Evolutionary conservation across 2,329 filamentous ascomycete genomes (phyloP), one percentile per base, ranked within the genome.

Genomic region (Fusarium coffeatum): DNA sequence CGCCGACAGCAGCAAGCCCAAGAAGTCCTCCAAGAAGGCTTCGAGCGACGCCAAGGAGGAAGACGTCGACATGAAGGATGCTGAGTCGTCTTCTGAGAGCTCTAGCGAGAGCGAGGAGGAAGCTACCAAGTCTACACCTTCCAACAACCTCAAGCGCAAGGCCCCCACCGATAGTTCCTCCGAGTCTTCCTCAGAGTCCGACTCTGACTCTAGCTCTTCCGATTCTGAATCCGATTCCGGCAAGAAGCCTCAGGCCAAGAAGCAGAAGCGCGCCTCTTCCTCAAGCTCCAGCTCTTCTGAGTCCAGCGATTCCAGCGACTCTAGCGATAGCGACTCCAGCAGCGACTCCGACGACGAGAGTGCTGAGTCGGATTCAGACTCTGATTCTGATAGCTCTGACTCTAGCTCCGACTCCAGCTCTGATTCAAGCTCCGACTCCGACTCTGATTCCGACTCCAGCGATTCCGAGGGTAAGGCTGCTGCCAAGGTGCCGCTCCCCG

Each of bases 161-260:
- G 80, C 80, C 1, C 76, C 78, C 1, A 72, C 72, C 37, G 72
- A 76, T 22, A 76, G 64, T 55, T 78, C 77, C 59, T 80, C 79
- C 18, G 76, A 76, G 15, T 81, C 79, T 6, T 74, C 72, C 16
- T 80, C 80, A 1, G 77, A 80, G 49, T 85, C 84, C 20, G 70
- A 55, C 53, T 75, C 66, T 18, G 59, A 59, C 48, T 66, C 63
- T 11, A 65, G 62, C 41, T 66, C 61, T n/a, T 66, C 63, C 30
- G 54, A 66, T 32, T 71, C 75, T 6, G 72, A 71, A 22, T 76
- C 76, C 27, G 79, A 78, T 23, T 82, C 81, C 23, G 75, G 77
- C 42, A 81, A 85, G 62, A 81, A 85, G 61, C 85, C 83, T 6
- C 81, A 82, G 64, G 70, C 79, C 27, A 90, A 90, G 81, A 89